Conservation (phyloP, 768 basidiomycete genomes). For the Butyriboletus loyo region DNA sequence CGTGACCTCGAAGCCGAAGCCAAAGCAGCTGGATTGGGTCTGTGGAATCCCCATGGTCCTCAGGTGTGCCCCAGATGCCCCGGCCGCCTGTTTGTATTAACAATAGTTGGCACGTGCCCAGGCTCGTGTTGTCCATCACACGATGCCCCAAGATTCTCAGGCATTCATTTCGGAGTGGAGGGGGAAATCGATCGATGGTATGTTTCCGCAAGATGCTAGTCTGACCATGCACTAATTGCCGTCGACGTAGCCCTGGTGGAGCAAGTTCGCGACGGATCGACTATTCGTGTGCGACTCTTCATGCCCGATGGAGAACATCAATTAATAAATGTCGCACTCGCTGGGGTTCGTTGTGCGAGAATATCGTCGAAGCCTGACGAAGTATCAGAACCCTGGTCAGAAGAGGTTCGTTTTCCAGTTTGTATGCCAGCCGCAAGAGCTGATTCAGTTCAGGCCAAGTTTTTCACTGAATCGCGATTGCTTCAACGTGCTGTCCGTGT, state of each 20-base stretch:
- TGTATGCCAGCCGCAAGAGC: neutral
- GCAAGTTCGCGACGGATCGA: constrained; percentile 90
- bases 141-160: constrained; percentile 88
- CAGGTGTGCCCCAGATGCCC: constrained; percentile 40
- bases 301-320: constrained; percentile 91
- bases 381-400: constrained; percentile 77
- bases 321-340: constrained; percentile 79
- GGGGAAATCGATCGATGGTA: constrained; percentile 86
- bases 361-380: constrained; percentile 72
- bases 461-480: constrained; percentile 87
- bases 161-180: constrained; percentile 90
- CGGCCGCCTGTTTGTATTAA: neutral
- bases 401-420: constrained; percentile 61
- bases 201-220: constrained; percentile 2
- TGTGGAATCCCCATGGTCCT: constrained; percentile 84
- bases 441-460: constrained; percentile 65
- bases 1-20: constrained; percentile 78
- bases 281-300: constrained; percentile 81
- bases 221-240: constrained; percentile 6
- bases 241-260: constrained; percentile 75
- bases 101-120: constrained; percentile 28
- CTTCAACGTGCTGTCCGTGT: constrained; percentile 78
- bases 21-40: constrained; percentile 66
- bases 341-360: constrained; percentile 77
- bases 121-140: constrained; percentile 73